Evolutionary conservation across 2,329 filamentous ascomycete species (phyloP).

Genomic region (Teratosphaeria pseudoeucalypti): DNA sequence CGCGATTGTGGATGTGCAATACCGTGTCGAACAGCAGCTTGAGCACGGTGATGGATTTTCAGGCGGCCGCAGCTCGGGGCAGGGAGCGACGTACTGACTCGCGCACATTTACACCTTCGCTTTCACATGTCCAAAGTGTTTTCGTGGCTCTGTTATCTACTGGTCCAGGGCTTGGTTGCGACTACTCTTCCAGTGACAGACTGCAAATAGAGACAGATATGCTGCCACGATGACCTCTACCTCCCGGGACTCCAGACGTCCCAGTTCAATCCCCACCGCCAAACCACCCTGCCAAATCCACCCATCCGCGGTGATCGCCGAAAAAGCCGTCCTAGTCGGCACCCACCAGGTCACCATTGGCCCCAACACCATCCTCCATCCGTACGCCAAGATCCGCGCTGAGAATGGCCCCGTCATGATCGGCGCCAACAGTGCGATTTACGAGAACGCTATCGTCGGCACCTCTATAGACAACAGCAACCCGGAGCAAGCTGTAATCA

Average conservation of each 20-base stretch:
- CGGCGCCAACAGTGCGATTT: conserved; percentile 56
- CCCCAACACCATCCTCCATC: conserved; percentile 73
- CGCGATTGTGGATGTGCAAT: neutral
- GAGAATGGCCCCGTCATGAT: conserved; percentile 33
- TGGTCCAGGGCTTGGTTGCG: too few species aligned
- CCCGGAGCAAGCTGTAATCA: conserved; percentile 21
- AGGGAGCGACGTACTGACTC: neutral
- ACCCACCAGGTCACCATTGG: conserved; percentile 69
- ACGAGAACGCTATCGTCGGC: conserved; percentile 48
- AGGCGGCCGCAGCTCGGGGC: neutral
- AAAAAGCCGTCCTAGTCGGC: conserved; percentile 48
- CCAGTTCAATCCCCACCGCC: neutral
- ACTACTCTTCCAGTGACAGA: too few species aligned
- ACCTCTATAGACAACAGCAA: conserved; percentile 4
- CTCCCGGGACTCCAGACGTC: neutral
- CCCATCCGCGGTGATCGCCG: conserved; percentile 37
- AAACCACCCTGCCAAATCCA: conserved; percentile 34
- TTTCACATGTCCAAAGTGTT: neutral
- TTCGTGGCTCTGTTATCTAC: neutral
- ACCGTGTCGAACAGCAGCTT: neutral
- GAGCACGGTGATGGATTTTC: neutral
- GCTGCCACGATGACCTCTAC: neutral
- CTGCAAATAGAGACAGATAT: neutral
- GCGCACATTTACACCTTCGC: neutral
- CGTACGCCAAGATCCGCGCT: conserved; percentile 51